Conservation (phyloP, 2,329 filamentous ascomycete genomes). For the Cercospora sp. region DNA sequence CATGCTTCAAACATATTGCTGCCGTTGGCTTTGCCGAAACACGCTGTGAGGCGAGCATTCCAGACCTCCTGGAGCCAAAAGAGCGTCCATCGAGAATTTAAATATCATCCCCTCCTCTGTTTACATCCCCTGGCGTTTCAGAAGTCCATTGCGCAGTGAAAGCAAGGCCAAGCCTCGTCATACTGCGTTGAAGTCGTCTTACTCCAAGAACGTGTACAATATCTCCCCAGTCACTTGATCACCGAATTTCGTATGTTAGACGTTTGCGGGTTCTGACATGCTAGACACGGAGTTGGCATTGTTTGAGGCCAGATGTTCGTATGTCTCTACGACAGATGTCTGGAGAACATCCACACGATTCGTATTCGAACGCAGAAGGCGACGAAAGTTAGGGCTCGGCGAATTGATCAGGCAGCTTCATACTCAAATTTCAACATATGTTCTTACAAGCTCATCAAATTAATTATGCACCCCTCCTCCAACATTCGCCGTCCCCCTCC, state of each 20-base stretch:
- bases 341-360: neutral
- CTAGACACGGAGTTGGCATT: neutral
- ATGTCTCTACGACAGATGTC: neutral
- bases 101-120: neutral
- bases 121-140: neutral
- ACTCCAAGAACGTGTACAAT: too few relatives aligned
- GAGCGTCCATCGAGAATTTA: neutral
- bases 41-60: too few relatives aligned
- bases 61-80: too few relatives aligned
- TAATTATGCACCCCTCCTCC: conserved; percentile 39
- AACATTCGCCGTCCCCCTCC: conserved; percentile 50
- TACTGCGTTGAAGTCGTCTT: neutral
- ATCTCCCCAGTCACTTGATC: too few relatives aligned
- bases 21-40: too few relatives aligned
- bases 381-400: too few relatives aligned
- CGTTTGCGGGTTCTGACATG: neutral
- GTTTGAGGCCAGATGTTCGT: neutral
- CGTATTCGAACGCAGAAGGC: neutral
- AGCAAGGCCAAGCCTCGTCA: neutral
- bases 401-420: neutral
- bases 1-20: neutral
- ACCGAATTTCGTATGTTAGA: neutral
- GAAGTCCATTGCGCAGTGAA: neutral
- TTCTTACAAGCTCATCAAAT: neutral
- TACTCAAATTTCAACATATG: neutral